Evolutionary conservation across 495 filamentous ascomycete species (phyloP).

Genomic region (Annulohypoxylon nitens): DNA sequence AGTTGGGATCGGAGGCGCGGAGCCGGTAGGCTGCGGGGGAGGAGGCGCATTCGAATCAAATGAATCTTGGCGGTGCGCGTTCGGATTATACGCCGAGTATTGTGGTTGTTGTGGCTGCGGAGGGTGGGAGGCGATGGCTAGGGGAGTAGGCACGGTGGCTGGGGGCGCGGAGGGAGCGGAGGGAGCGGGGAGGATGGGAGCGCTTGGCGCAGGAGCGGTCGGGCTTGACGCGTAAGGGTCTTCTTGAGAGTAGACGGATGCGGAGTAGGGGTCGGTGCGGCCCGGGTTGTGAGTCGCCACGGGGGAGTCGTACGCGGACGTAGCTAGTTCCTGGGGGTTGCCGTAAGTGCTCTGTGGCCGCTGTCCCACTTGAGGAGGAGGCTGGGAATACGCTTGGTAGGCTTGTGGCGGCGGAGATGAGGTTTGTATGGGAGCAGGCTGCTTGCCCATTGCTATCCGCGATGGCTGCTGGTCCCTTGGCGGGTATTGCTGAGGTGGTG

Average conservation of each 20-base stretch:
- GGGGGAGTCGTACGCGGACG: constrained; percentile 86
- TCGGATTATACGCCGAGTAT: constrained; percentile 60
- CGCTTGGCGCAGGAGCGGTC: constrained; percentile 39
- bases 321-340: constrained; percentile 85
- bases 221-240: constrained; percentile 62
- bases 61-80: constrained; percentile 54
- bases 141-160: constrained; percentile 47
- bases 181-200: constrained; percentile 42
- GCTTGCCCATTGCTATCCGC: constrained; percentile 58
- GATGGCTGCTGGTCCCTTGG: constrained; percentile 60
- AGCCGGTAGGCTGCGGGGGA: constrained; percentile 58
- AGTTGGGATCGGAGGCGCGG: constrained; percentile 58
- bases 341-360: constrained; percentile 80
- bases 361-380: constrained; percentile 58
- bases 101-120: constrained; percentile 57
- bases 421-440: constrained; percentile 63
- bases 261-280: constrained; percentile 65
- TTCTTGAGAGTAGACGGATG: constrained; percentile 71
- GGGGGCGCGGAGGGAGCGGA: constrained; percentile 41
- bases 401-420: constrained; percentile 56
- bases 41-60: constrained; percentile 49
- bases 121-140: constrained; percentile 39
- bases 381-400: constrained; percentile 60
- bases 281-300: constrained; percentile 68
- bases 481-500: constrained; percentile 53